phyloP scores from a whole-genome alignment of 2,329 filamentous ascomycete genomes.

The Blumeria hordei region DNA sequence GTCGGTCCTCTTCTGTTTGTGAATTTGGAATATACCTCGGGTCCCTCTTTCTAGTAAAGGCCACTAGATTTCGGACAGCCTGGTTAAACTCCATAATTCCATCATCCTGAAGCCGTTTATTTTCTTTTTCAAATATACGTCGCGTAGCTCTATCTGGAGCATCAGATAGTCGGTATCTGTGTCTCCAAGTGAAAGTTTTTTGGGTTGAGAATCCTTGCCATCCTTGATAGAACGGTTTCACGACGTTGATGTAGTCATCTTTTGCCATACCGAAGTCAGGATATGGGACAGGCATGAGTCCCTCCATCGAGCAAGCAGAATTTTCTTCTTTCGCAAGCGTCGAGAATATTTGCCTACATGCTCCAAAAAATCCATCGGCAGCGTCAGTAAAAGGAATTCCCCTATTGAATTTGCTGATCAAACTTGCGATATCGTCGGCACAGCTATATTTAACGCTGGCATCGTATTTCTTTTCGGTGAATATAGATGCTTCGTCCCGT shows the following conservation, averaged over 20 bases:
- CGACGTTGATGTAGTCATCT: constrained; percentile 51
- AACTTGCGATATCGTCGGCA: constrained; percentile 49
- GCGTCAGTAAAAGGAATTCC: constrained; percentile 60
- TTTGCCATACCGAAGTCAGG: constrained; percentile 61
- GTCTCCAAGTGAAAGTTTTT: constrained; percentile 78
- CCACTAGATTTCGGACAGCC: constrained; percentile 61
- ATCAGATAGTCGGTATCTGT: constrained; percentile 60
- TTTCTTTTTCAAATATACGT: constrained; percentile 85
- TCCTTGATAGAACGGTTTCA: constrained; percentile 54
- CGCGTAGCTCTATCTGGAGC: constrained; percentile 67
- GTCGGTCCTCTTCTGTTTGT: constrained; percentile 58
- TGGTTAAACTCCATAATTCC: constrained; percentile 79
- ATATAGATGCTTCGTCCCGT: constrained; percentile 20
- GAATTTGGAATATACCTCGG: constrained; percentile 58
- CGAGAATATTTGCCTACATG: constrained; percentile 52
- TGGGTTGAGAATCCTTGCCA: constrained; percentile 67
- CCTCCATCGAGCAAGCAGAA: constrained; percentile 45
- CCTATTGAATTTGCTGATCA: constrained; percentile 62
- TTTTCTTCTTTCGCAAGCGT: constrained; percentile 61
- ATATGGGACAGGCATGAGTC: constrained; percentile 36
- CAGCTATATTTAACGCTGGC: constrained; percentile 54
- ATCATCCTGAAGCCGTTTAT: constrained; percentile 61
- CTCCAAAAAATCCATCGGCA: constrained; percentile 64
- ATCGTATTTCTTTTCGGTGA: constrained; percentile 27
- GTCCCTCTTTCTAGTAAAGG: constrained; percentile 78